Percentiles rank a stretch among this genome's conserved stretches.
Evolutionary conservation across 805 yeast species (phyloP).

Genomic region (Nakazawaea siamensis): DNA sequence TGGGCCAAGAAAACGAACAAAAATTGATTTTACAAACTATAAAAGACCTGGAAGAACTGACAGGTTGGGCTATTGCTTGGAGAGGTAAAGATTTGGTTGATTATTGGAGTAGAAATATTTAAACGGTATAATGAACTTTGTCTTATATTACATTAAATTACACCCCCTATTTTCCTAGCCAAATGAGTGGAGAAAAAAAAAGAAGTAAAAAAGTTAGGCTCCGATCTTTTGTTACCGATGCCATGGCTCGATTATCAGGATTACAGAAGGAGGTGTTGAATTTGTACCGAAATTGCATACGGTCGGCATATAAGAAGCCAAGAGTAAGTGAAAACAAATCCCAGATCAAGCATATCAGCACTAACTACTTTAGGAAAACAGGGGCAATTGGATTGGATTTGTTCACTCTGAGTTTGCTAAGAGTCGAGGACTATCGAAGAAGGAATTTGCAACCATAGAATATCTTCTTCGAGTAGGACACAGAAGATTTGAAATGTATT

Average conservation of each 20-base stretch:
- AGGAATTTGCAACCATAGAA: slow-evolving; percentile 81
- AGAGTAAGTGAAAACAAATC: slow-evolving; percentile 23
- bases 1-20: slow-evolving; percentile 17
- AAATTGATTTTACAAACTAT: slow-evolving; percentile 16
- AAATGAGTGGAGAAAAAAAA: neutral
- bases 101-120: slow-evolving; percentile 16
- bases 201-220: neutral
- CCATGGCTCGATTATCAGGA: slow-evolving; percentile 24
- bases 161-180: slow-evolving; percentile 1
- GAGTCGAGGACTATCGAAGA: slow-evolving; percentile 50
- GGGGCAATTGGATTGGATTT: slow-evolving; percentile 23
- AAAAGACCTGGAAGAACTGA: slow-evolving; percentile 16
- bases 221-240: neutral
- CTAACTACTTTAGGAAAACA: slow-evolving; percentile 17
- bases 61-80: slow-evolving; percentile 21
- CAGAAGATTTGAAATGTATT: slow-evolving; percentile 63
- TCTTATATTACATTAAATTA: neutral
- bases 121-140: too few relatives aligned
- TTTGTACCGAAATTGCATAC: slow-evolving; percentile 38
- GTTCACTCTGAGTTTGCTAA: slow-evolving; percentile 52
- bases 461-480: slow-evolving; percentile 73
- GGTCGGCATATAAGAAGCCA: slow-evolving; percentile 40
- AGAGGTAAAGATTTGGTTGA: slow-evolving; percentile 18
- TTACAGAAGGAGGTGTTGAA: slow-evolving; percentile 44
- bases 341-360: too few relatives aligned